Percentiles rank a stretch among this genome's conserved stretches.
Evolutionary conservation across 768 basidiomycete genomes (phyloP).

Genomic region (Suillus plorans): DNA sequence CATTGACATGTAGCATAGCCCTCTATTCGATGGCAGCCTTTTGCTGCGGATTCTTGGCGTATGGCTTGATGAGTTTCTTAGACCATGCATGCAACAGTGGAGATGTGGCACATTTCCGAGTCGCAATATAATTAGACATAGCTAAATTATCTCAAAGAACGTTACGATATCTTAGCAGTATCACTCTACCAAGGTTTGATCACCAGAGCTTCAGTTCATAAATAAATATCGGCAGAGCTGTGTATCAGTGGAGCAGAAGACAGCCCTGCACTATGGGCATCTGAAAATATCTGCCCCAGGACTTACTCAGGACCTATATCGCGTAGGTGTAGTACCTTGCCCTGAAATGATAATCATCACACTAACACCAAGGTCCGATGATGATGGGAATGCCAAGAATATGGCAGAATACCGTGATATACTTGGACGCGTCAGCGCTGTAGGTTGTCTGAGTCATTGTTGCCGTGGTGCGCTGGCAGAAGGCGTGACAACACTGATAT

Average conservation of each 20-base stretch:
- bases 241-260: background rate
- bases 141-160: background rate
- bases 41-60: background rate
- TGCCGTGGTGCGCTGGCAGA: conserved; percentile 15
- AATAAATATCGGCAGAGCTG: background rate
- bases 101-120: background rate
- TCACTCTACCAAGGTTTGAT: background rate
- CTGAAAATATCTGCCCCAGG: background rate
- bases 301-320: background rate
- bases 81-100: background rate
- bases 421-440: conserved; percentile 12
- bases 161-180: background rate
- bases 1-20: background rate
- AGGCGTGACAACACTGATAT: background rate
- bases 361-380: conserved; percentile 2
- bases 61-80: background rate
- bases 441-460: conserved; percentile 18
- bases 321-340: background rate
- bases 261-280: background rate
- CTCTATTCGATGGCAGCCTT: background rate
- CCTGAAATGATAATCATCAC: background rate
- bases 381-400: conserved; percentile 56
- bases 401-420: conserved; percentile 42
- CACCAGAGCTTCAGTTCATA: background rate
- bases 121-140: background rate